Evolutionary conservation across 208 protist genomes (phyloP).

Genomic region (Trypanosoma scelopori): DNA sequence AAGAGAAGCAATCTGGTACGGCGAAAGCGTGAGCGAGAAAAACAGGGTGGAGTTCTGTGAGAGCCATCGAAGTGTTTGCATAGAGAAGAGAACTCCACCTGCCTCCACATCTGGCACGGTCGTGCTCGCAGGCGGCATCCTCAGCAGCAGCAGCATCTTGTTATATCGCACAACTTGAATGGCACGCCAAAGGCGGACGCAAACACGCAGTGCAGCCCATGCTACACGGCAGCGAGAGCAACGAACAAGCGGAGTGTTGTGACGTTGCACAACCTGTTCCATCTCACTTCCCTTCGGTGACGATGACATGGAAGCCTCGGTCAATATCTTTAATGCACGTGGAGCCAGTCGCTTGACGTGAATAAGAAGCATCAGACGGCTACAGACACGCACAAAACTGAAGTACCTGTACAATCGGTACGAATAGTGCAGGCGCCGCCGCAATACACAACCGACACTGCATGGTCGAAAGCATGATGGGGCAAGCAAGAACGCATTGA

Average conservation of each 20-base stretch:
- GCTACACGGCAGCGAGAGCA: constrained; percentile 30
- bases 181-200: constrained; percentile 48
- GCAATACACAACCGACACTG: constrained; percentile 29
- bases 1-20: constrained; percentile 53
- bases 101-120: constrained; percentile 21
- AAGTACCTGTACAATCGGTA: constrained; percentile 45
- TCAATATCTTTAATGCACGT: background rate
- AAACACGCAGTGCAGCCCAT: constrained; percentile 56
- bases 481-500: constrained; percentile 36
- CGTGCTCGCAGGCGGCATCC: constrained; percentile 9
- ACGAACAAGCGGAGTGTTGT: background rate
- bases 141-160: constrained; percentile 13
- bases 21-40: constrained; percentile 58
- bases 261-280: background rate
- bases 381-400: constrained; percentile 42
- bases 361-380: constrained; percentile 65
- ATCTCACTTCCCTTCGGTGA: background rate
- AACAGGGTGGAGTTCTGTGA: constrained; percentile 45
- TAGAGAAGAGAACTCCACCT: constrained; percentile 49
- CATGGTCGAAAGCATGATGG: constrained; percentile 27
- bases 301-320: background rate
- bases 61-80: constrained; percentile 47
- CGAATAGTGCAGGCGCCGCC: constrained; percentile 39
- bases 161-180: constrained; percentile 41
- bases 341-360: constrained; percentile 42